These are phyloP conservation scores for Leccinum angustisporum DNA, from an alignment of 1,284 basidiomycete species.

Conservation along the genomic window DNA sequence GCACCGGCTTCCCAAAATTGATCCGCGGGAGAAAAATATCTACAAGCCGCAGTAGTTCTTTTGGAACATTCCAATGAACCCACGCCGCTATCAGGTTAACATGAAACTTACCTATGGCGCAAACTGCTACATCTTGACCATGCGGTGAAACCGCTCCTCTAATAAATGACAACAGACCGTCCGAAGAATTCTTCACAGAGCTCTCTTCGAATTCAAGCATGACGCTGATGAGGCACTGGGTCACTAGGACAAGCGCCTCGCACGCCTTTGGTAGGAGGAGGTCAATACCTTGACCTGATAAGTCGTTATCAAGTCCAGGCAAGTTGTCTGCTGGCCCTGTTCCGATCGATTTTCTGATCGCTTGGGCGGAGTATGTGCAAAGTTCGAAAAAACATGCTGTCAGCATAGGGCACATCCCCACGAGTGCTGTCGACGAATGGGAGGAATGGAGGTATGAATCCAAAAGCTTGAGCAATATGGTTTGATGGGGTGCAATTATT, in stretches of 20 bases:
- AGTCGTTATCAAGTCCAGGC: neutral
- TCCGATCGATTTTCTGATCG: conserved; percentile 51
- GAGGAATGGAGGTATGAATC: conserved; percentile 74
- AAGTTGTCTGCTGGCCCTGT: conserved; percentile 10
- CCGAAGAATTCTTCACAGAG: conserved; percentile 14
- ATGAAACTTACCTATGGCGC: conserved; percentile 55
- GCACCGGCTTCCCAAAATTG: conserved; percentile 63
- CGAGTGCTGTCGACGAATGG: conserved; percentile 33
- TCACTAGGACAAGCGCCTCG: conserved; percentile 75
- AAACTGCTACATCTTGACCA: conserved; percentile 53
- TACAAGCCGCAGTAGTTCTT: conserved; percentile 68
- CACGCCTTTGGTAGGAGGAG: conserved; percentile 71
- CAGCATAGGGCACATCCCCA: conserved; percentile 51
- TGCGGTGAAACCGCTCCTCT: conserved; percentile 40
- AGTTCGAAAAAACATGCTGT: conserved; percentile 53
- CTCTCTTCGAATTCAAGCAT: conserved; percentile 41
- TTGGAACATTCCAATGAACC: conserved; percentile 11
- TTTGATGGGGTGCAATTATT: conserved; percentile 80
- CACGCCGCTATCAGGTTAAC: conserved; percentile 2
- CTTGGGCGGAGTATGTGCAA: conserved; percentile 49
- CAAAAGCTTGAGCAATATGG: conserved; percentile 79
- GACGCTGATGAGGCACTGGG: conserved; percentile 74
- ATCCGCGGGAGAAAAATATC: conserved; percentile 79
- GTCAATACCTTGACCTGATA: conserved; percentile 44
- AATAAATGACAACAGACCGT: conserved; percentile 42